A percentile compares a stretch with the other conserved stretches of the same genome.
Evolutionary conservation across 208 protist genomes (phyloP).

Genomic region (Angomonas deanei): DNA sequence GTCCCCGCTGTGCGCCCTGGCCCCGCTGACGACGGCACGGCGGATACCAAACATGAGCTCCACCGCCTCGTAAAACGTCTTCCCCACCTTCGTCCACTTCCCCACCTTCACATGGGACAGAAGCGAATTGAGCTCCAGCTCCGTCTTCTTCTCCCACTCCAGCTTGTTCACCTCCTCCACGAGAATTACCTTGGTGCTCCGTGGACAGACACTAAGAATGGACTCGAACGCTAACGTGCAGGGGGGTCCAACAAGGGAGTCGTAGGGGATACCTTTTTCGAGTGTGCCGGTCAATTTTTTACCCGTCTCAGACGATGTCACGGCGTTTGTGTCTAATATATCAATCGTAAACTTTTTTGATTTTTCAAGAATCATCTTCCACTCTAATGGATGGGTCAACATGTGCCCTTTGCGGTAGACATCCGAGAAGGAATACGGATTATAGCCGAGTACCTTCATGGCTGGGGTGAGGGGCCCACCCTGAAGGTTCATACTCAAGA

Average conservation of each 20-base stretch:
- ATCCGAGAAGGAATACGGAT: conserved; percentile 70
- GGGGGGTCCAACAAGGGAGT: conserved; percentile 72
- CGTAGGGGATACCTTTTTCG: conserved; percentile 24
- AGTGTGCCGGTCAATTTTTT: not conserved
- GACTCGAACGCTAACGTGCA: conserved; percentile 74
- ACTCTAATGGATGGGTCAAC: conserved; percentile 75
- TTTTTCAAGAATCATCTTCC: conserved; percentile 49
- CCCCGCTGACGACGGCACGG: not conserved
- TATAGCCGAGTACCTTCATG: conserved; percentile 58
- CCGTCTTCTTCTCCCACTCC: conserved; percentile 66
- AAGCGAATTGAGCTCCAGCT: conserved; percentile 46
- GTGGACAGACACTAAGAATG: conserved; percentile 64
- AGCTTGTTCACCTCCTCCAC: conserved; percentile 80
- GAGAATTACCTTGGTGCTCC: conserved; percentile 70
- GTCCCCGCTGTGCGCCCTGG: conserved; percentile 10
- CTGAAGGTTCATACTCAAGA: conserved; percentile 75
- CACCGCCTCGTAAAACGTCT: not conserved
- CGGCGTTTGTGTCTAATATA: conserved; percentile 19
- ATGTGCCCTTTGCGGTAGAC: conserved; percentile 55
- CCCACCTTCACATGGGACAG: conserved; percentile 4
- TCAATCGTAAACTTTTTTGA: conserved; percentile 60
- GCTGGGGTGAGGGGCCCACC: conserved; percentile 61
- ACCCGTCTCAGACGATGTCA: not conserved
- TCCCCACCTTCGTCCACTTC: not conserved
- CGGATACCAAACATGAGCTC: not conserved